Evolutionary conservation across 768 basidiomycete species (phyloP).

Genomic region (Kwoniella sp.): DNA sequence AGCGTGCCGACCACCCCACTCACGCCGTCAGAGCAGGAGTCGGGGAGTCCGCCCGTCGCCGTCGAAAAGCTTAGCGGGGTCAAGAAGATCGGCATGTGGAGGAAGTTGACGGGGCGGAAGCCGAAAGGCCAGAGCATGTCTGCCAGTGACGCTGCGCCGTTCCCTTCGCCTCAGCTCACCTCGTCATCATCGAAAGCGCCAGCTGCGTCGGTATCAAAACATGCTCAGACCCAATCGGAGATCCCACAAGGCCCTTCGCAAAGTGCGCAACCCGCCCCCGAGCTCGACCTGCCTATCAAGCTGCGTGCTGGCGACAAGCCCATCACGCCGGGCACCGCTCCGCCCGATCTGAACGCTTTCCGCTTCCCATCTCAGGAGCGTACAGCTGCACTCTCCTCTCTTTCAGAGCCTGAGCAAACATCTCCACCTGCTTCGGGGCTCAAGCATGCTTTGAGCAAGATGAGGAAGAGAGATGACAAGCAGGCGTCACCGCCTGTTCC

Average conservation of each 20-base stretch:
- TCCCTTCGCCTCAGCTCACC: slow-evolving; percentile 3
- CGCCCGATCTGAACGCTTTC: slow-evolving; percentile 26
- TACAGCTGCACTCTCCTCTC: background rate
- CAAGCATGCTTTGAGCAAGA: slow-evolving; percentile 10
- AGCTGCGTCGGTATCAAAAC: background rate
- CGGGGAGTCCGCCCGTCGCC: slow-evolving; percentile 7
- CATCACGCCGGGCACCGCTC: slow-evolving; percentile 8
- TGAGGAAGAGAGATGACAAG: slow-evolving; percentile 6
- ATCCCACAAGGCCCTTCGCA: slow-evolving; percentile 1
- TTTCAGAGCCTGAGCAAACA: background rate
- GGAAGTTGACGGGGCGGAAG: slow-evolving; percentile 31
- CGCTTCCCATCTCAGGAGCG: slow-evolving; percentile 11
- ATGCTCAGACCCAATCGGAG: background rate
- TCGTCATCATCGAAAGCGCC: slow-evolving; percentile 1
- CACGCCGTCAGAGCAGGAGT: slow-evolving; percentile 6
- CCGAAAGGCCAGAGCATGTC: slow-evolving; percentile 15
- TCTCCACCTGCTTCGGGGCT: slow-evolving; percentile 12
- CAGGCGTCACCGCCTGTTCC: slow-evolving; percentile 4
- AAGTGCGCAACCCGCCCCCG: slow-evolving; percentile 1
- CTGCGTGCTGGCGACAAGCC: background rate
- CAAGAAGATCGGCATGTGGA: slow-evolving; percentile 37
- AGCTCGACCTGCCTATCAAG: slow-evolving; percentile 24
- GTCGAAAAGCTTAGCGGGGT: slow-evolving; percentile 35
- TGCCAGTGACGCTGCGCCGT: slow-evolving; percentile 1
- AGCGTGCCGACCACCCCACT: slow-evolving; percentile 21